Evolutionary conservation across 176 grass and related monocot genomes (phyloP).

Genomic region (Alopecurus myosuroides): DNA sequence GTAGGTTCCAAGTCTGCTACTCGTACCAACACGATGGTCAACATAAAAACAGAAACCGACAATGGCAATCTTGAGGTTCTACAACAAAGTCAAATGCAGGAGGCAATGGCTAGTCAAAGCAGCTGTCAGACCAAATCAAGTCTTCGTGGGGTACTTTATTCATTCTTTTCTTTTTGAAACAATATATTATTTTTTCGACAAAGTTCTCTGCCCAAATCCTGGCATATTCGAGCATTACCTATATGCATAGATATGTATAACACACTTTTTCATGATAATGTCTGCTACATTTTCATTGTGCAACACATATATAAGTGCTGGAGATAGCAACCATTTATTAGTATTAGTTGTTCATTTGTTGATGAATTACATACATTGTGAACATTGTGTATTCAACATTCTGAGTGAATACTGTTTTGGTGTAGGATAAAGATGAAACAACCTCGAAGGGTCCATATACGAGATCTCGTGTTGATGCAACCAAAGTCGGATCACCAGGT

Average conservation of each 20-base stretch:
- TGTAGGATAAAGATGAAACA: neutral
- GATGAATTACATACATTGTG: neutral
- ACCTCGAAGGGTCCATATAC: neutral
- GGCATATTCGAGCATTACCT: neutral
- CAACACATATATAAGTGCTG: neutral
- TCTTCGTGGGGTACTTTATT: neutral
- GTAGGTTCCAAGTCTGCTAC: neutral
- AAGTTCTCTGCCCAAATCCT: neutral
- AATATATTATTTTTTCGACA: neutral
- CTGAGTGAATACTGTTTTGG: neutral
- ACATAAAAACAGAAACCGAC: neutral
- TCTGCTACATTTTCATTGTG: neutral
- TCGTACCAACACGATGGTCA: neutral
- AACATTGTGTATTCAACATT: neutral
- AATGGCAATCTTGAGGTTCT: neutral
- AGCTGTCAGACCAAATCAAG: neutral
- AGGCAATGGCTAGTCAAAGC: neutral
- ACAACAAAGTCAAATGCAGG: conserved; percentile 11
- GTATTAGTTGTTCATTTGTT: neutral
- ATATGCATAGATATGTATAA: neutral
- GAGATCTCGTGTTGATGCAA: neutral
- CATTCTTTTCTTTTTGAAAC: neutral
- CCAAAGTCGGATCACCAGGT: too few relatives aligned
- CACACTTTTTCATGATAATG: neutral
- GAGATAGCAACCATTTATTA: neutral